Percentiles rank a stretch among this genome's conserved stretches.
Conservation (phyloP, 75 land plant species). For the Adiantum capillusveneris region DNA sequence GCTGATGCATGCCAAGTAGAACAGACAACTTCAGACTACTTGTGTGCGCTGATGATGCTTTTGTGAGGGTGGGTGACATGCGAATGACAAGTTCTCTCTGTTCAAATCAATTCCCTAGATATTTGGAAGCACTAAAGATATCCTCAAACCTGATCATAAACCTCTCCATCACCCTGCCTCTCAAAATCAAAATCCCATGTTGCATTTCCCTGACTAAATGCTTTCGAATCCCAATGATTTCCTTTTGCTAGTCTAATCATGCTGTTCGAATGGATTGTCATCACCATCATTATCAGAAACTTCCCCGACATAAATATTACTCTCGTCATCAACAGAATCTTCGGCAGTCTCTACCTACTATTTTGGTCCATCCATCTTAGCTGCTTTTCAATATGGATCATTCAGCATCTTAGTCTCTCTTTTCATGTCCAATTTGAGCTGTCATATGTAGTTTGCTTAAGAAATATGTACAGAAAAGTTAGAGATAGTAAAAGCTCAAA, state of each 20-base stretch:
- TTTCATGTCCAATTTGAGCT: conserved; percentile 38
- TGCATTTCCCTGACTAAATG: conserved; percentile 4
- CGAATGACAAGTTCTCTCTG: too few species aligned
- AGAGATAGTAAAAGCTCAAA: too few species aligned
- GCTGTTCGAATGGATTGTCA: conserved; percentile 14
- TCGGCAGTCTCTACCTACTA: conserved; percentile 9
- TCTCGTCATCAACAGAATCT: conserved; percentile 3
- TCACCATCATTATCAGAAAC: conserved; percentile 12
- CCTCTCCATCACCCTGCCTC: conserved; percentile 10
- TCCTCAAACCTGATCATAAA: conserved; percentile 35
- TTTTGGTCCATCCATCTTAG: conserved; percentile 13
- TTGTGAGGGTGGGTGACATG: too few species aligned
- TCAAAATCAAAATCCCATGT: conserved; percentile 30
- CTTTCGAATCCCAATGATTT: not conserved
- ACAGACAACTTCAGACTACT: too few species aligned
- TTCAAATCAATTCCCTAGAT: too few species aligned
- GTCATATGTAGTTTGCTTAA: conserved; percentile 59
- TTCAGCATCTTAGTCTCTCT: conserved; percentile 44
- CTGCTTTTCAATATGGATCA: conserved; percentile 43
- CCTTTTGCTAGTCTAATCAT: conserved; percentile 8
- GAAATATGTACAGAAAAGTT: too few species aligned
- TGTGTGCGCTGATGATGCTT: too few species aligned
- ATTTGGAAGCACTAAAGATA: too few species aligned
- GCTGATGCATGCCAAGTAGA: too few species aligned
- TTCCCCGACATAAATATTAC: conserved; percentile 18